A percentile compares a stretch with the other conserved stretches of the same genome.
These are phyloP conservation scores for Xylaria sp. DNA, from an alignment of 2,329 filamentous ascomycete genomes.

Conservation along the genomic window DNA sequence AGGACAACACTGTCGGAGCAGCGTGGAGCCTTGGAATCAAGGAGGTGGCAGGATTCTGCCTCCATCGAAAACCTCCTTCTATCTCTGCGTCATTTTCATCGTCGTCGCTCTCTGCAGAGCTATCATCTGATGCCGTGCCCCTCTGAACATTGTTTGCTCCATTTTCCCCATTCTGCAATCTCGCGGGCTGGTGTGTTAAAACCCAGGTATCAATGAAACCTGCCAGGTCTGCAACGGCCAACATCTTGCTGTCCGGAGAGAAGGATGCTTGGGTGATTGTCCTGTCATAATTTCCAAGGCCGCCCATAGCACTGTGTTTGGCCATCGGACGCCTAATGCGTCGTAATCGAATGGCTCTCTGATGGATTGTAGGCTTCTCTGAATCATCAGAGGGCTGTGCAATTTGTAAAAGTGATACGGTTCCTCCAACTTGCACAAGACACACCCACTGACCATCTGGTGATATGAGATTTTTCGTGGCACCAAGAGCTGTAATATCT, in stretches of 20 bases:
- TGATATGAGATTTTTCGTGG: constrained; percentile 75
- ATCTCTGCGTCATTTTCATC: constrained; percentile 56
- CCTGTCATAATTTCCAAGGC: constrained; percentile 80
- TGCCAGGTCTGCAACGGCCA: constrained; percentile 83
- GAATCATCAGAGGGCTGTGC: constrained; percentile 48
- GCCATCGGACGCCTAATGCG: constrained; percentile 66
- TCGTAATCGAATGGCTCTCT: constrained; percentile 60
- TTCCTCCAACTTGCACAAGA: constrained; percentile 70
- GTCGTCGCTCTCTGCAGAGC: constrained; percentile 54
- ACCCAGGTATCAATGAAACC: constrained; percentile 91
- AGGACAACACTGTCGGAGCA: constrained; percentile 74
- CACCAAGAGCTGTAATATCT: constrained; percentile 69
- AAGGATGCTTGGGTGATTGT: constrained; percentile 80
- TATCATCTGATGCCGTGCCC: constrained; percentile 53
- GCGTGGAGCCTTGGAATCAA: constrained; percentile 76
- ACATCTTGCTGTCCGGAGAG: constrained; percentile 80
- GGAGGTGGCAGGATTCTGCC: constrained; percentile 75
- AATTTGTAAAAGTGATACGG: constrained; percentile 65
- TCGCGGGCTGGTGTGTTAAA: constrained; percentile 66
- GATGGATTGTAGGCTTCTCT: constrained; percentile 55
- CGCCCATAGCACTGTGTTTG: constrained; percentile 69
- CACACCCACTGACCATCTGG: constrained; percentile 77
- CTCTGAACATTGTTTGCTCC: constrained; percentile 47
- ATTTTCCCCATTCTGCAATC: constrained; percentile 47
- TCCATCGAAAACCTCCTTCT: constrained; percentile 73